Evolutionary conservation across 1,284 basidiomycete species (phyloP), one percentile per base, ranked within the genome.

Genomic region (Ceratobasidium sp.): DNA sequence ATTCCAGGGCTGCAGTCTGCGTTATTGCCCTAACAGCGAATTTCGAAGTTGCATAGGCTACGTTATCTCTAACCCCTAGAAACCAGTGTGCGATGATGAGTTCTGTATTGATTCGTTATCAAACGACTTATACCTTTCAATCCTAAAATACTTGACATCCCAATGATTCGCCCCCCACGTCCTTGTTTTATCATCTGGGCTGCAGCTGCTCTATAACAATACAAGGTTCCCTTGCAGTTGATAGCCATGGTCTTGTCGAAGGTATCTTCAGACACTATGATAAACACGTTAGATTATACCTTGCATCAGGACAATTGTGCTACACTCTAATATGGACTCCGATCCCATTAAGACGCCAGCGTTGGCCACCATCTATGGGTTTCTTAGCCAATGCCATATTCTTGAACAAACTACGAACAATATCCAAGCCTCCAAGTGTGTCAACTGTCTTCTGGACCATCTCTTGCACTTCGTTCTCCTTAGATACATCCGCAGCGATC

Each of bases 131-230:
- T 39, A 58, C 65, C 53, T 21, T 30, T 21, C 4, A 69, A 3
- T 5, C 52, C 65, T 9, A 21, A 16, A 16, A n/a, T 43, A 39
- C 65, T 69, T 9, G 34, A 43, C 10, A 58, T 41, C 30, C 81
- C 82, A 26, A 84, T 78, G 3, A 84, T 80, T 43, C 81, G 75
- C 5, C 83, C 83, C 12, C 83, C 81, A 1, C 75, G 36, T 14
- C 77, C 81, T 76, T 82, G 81, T 64, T 73, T 73, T 48, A 82
- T 77, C 80, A 82, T 80, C 41, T 80, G 79, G 3, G 64, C 52
- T 18, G 80, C 82, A 6, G 81, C 81, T n/a, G 80, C 78, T 72
- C 82, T 81, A 59, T 83, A 82, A 72, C 80, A 83, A 21, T 80
- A 75, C 67, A 82, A 79, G 0, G 79, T 78, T 36, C 82, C 81